phyloP scores from a whole-genome alignment of 2,329 filamentous ascomycete genomes.

The Magnaporthales sp. region DNA sequence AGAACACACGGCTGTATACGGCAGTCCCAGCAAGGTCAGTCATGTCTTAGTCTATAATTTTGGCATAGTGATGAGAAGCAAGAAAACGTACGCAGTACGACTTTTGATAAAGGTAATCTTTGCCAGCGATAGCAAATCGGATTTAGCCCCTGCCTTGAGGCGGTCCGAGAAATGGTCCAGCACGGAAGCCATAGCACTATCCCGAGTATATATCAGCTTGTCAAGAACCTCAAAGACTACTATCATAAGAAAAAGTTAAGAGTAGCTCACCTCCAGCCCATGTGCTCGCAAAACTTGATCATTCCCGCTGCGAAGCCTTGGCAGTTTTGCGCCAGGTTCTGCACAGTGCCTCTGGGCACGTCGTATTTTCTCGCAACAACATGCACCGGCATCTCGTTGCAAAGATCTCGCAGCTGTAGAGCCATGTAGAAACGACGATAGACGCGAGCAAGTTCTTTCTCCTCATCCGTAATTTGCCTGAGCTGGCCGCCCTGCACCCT shows the following conservation, averaged over 20 bases:
- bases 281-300: slow-evolving; percentile 69
- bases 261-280: slow-evolving; percentile 56
- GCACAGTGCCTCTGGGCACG: slow-evolving; percentile 60
- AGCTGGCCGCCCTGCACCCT: slow-evolving; percentile 60
- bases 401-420: slow-evolving; percentile 69
- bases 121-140: slow-evolving; percentile 62
- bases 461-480: slow-evolving; percentile 51
- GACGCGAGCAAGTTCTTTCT: slow-evolving; percentile 52
- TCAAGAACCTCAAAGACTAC: neutral
- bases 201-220: slow-evolving; percentile 9
- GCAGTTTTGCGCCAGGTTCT: slow-evolving; percentile 65
- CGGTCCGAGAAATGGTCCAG: slow-evolving; percentile 70
- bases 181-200: slow-evolving; percentile 58
- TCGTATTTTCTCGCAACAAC: slow-evolving; percentile 62
- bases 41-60: slow-evolving; percentile 6
- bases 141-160: slow-evolving; percentile 61
- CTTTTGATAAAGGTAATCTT: slow-evolving; percentile 71
- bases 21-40: neutral
- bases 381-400: slow-evolving; percentile 66
- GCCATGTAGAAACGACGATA: slow-evolving; percentile 68
- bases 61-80: neutral
- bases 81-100: slow-evolving; percentile 50
- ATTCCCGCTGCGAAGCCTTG: slow-evolving; percentile 73
- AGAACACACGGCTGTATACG: slow-evolving; percentile 45
- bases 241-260: neutral